phyloP scores from a whole-genome alignment of 106 monocot genomes.

The Phalaenopsis equestris region DNA sequence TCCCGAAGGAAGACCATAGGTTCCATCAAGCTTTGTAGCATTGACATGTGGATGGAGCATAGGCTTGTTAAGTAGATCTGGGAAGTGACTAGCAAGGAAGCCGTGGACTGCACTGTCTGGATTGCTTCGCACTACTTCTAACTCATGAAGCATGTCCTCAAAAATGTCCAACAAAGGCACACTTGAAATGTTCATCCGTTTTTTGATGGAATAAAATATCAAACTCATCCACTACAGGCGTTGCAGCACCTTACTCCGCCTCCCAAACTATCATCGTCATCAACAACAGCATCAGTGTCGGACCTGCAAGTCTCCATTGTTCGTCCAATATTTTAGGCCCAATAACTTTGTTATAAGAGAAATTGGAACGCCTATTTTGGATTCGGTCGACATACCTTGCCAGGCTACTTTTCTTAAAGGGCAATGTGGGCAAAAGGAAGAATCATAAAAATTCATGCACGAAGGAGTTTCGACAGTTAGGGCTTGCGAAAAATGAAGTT shows the following conservation, averaged over 20 bases:
- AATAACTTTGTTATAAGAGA: not conserved
- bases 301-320: not conserved
- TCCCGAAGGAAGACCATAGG: conserved; percentile 77
- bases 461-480: too few species aligned
- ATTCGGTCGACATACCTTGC: not conserved
- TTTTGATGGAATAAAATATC: conserved; percentile 88
- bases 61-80: conserved; percentile 70
- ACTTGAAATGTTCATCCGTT: conserved; percentile 93
- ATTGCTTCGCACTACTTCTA: conserved; percentile 57
- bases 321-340: not conserved
- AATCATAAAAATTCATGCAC: too few species aligned
- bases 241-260: not conserved
- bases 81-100: conserved; percentile 72
- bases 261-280: not conserved
- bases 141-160: conserved; percentile 76
- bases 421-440: not conserved
- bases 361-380: not conserved
- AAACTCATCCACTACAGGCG: conserved; percentile 33
- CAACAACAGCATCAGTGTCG: not conserved
- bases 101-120: conserved; percentile 94
- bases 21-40: conserved; percentile 63
- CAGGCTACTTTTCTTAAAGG: not conserved
- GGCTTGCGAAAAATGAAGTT: too few species aligned
- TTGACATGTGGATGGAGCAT: conserved; percentile 78
- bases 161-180: conserved; percentile 74